Base-by-base conservation (phyloP, 208 protist species). In the Herpetomonas tarakana region DNA sequence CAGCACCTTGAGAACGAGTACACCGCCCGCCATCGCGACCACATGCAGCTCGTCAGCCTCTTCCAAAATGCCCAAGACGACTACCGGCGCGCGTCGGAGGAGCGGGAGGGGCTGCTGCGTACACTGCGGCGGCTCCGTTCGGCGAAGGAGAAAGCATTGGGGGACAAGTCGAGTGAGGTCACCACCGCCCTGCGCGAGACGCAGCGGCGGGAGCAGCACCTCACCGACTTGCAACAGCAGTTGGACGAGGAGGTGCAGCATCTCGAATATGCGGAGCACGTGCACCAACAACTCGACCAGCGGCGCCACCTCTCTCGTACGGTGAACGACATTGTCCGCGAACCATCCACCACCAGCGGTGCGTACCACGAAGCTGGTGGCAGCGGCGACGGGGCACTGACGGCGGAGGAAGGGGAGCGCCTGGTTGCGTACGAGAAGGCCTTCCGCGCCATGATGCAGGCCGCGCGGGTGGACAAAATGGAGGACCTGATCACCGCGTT, bases 381-480 rank as follows among this genome's bases (percentile, higher is more conserved):
- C 35, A 41, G 35, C 14, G 14, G 35, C 14, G 35, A 14, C 14
- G 35, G 35, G 9, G 35, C 35, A 14, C 35, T 41, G 35, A 68
- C 71, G 2, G 60, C 75, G 26, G 76, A 93, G 71, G 74, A 89
- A 16, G 76, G 93, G 55, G 76, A 94, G 64, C 74, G 81, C 25
- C 52, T 95, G 22, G 66, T 65, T 18, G 79, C 76, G 11, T 94
- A 88, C 61, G 92, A 98, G 46, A 77, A 90, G 30, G 82, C 86
- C 9, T 96, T 98, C 68, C 78, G 78, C 6, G 76, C 78, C 45
- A 96, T 98, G 69, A 89, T 97, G 73, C 86, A 84, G 27, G 79
- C 83, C 12, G 96, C 95, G 0, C 80, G 91, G 38, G 84, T 88
- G 1, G 29, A 29, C 21, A 68, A 59, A 0, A 47, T 81, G 19